Evolutionary conservation across 2,329 filamentous ascomycete species (phyloP).

Genomic region (Colletotrichum sp.): DNA sequence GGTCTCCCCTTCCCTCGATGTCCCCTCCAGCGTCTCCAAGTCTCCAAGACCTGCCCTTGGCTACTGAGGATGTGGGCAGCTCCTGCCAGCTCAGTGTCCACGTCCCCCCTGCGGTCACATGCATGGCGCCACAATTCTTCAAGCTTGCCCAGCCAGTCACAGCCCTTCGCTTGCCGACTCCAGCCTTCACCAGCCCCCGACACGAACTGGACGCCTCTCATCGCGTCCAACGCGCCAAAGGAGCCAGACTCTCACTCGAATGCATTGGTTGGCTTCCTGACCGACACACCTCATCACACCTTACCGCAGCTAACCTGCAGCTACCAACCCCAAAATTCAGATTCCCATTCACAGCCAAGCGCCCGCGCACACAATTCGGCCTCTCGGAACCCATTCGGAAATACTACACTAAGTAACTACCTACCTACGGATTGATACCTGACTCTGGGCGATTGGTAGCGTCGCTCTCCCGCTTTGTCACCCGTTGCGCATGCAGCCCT

Average conservation of each 20-base stretch:
- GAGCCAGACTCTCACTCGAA: not conserved
- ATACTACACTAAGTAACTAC: not conserved
- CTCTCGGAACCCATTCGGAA: constrained; percentile 11
- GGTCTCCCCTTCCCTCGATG: not conserved
- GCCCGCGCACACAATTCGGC: not conserved
- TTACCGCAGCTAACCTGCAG: constrained; percentile 2
- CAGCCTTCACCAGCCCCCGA: constrained; percentile 17
- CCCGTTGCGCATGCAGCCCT: constrained; percentile 8
- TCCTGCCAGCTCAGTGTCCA: not conserved
- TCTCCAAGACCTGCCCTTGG: not conserved
- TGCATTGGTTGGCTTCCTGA: constrained; percentile 15
- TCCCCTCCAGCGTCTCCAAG: not conserved
- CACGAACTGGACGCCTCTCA: not conserved
- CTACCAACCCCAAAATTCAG: not conserved
- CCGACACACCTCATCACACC: constrained; percentile 14
- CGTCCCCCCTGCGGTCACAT: constrained; percentile 18
- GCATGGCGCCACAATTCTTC: constrained; percentile 18
- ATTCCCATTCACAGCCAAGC: not conserved
- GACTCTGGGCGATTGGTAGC: not conserved
- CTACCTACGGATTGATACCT: not conserved
- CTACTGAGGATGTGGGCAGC: not conserved
- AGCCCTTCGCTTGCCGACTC: not conserved
- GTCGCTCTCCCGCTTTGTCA: not conserved
- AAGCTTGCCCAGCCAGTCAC: not conserved
- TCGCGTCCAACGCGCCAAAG: constrained; percentile 20